Base-by-base conservation (phyloP, 1,284 basidiomycete genomes). In the Rhodotorula sp. region DNA sequence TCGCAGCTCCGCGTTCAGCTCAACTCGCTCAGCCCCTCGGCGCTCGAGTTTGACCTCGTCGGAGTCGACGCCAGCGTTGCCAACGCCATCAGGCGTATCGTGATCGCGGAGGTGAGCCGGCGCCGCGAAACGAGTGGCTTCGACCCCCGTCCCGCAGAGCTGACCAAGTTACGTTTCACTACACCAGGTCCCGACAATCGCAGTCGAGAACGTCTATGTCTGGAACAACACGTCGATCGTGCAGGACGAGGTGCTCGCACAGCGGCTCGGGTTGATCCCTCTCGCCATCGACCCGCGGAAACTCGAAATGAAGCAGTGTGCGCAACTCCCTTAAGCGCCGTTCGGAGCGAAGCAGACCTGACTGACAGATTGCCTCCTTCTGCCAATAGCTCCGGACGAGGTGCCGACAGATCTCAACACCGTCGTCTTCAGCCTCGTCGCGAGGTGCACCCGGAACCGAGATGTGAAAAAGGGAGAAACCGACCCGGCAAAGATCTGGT, bases 161-260 rank as follows among this genome's bases (percentile, higher is more conserved):
- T 34, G 34, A 34, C 34, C 34, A 34, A 34, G n/a, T n/a, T n/a
- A 34, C 34, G 7, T 3, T 5, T 26, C 48, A 43, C 31, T n/a
- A 15, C 59, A 19, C 12, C 77, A 93, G 92, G 90, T 97, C 0
- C 94, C 94, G 0, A 91, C 93, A 0, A 84, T 99, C 19, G 91
- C 91, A n/a, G 90, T 98, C 70, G 95, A 99, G 80, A 85, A 90
- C 74, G 92, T 93, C 14, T 99, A 94, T 81, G 86, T 97, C 3
- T 97, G 90, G 88, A 91, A 97, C 84, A 99, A 99, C 82, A 98
- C 93, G 0, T 90, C 89, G 3, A 92, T 99, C 77, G 89, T 99
- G 70, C 92, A 90, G 68, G 95, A 99, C 80, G 95, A 99, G 82
- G 89, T 99, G 2, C 85, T 99, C 21, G 87, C 93, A 2, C 94